Percentiles rank a stretch among this genome's conserved stretches.
phyloP scores from a whole-genome alignment of 1,139 yeast species.

The Geotrichum klebahnii region DNA sequence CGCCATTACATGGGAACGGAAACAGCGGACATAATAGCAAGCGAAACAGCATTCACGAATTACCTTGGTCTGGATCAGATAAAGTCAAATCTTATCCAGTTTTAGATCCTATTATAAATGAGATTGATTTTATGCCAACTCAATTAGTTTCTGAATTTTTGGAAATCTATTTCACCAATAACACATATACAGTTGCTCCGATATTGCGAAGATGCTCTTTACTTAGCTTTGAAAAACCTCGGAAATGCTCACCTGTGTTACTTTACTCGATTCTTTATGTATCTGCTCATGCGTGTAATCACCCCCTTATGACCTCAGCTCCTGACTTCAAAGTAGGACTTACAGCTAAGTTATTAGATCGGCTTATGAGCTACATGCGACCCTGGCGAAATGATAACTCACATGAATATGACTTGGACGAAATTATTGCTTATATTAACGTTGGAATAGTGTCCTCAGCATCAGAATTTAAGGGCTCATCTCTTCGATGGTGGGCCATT shows the following conservation, averaged over 20 bases:
- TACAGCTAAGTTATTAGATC: constrained; percentile 33
- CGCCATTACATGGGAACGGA: neutral
- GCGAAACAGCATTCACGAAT: constrained; percentile 1
- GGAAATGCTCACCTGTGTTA: constrained; percentile 38
- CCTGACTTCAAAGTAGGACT: constrained; percentile 34
- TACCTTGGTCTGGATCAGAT: neutral
- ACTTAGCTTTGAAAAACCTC: constrained; percentile 27
- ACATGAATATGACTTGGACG: constrained; percentile 35
- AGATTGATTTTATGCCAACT: constrained; percentile 21
- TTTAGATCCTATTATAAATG: constrained; percentile 28
- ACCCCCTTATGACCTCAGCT: constrained; percentile 36
- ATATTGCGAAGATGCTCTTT: constrained; percentile 26
- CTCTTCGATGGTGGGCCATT: constrained; percentile 42
- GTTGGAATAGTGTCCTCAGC: constrained; percentile 43
- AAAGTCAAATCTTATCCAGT: constrained; percentile 32
- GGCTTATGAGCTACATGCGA: constrained; percentile 32
- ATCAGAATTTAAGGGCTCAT: constrained; percentile 42
- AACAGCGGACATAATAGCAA: neutral
- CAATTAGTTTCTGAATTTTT: constrained; percentile 21
- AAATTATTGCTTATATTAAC: constrained; percentile 41
- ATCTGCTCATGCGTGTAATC: constrained; percentile 42
- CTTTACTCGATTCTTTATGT: constrained; percentile 39
- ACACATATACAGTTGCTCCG: constrained; percentile 29
- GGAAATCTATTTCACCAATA: constrained; percentile 29
- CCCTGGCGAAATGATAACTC: constrained; percentile 31